Evolutionary conservation across 306 rosid genomes (phyloP), one percentile per base, ranked within the genome.

Genomic region (Arachis stenosperma): DNA sequence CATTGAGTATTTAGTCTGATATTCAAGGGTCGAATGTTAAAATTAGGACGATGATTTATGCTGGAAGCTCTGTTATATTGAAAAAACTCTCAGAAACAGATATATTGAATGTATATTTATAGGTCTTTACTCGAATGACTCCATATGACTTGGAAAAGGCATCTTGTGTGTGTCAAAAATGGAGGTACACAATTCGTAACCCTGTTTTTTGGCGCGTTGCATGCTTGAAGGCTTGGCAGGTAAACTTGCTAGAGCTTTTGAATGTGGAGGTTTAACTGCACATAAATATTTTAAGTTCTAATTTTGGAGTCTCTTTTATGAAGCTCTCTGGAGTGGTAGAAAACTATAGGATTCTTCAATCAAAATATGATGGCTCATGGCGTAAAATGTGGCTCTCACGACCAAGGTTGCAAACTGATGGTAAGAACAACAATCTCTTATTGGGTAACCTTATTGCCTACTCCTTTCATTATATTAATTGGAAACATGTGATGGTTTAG

Each of bases 191-290:
- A 22, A 82, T 94, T 56, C 96, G 95, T 44, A 94, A 91, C 71
- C 97, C 98, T 85, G 88, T 83, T 48, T 89, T 89, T 80, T 94
- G 97, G 98, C 95, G 97, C 81, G 82, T 56, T 75, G 92, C 97
- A 42, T 94, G 97, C 86, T 81, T 94, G 73, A 94, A 91, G 90
- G 98, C 91, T 78, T 94, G 98, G 98, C 98, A 91, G 98, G 98
- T 94, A 90, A 78, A 68, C 51, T 63, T 77, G 48, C 55, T 71
- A 14, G 70, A 56, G 56, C 75, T 54, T 70, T 77, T 61, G 67
- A 57, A 52, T 63, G 17, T 56, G 54, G 75, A 71, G 13, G 54
- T 65, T 47, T 59, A 70, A 15, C 42, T 77, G 69, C 62, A n/a
- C 62, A 14, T 65, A 55, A 39, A 74, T 48, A 12, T 77, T 30